Conservation (phyloP, 2,329 filamentous ascomycete genomes). For the Anisogramma anomala region DNA sequence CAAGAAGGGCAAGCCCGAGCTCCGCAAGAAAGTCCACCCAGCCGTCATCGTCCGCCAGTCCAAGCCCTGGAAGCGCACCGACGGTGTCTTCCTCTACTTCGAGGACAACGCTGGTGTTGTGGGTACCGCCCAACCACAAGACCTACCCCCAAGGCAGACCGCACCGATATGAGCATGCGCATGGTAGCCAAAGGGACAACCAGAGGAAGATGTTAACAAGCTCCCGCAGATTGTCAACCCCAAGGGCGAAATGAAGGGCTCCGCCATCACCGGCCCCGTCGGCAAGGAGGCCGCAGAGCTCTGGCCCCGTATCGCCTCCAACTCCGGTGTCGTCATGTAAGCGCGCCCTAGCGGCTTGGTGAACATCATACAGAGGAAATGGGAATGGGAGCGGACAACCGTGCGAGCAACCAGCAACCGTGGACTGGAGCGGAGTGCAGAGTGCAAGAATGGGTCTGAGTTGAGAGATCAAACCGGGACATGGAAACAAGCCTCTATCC, state of each 20-base stretch:
- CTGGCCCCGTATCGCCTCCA: constrained; percentile 99
- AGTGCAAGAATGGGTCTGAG: constrained; percentile 18
- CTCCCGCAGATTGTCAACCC: constrained; percentile 84
- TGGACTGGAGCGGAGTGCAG: constrained; percentile 13
- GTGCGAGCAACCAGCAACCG: constrained; percentile 13
- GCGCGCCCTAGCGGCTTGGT: constrained; percentile 24
- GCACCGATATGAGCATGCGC: too few relatives aligned
- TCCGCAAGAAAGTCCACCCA: constrained; percentile 99
- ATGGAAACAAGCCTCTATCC: constrained; percentile 4
- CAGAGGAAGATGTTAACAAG: constrained; percentile 31
- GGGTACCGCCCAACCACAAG: constrained; percentile 33
- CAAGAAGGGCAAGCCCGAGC: constrained; percentile 99
- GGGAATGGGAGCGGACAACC: constrained; percentile 10
- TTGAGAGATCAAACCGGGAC: neutral
- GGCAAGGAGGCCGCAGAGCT: constrained; percentile 99
- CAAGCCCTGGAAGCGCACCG: constrained; percentile 98
- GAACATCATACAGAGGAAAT: neutral
- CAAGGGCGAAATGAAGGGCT: constrained; percentile 99
- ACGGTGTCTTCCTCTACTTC: constrained; percentile 99
- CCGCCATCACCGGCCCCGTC: constrained; percentile 93
- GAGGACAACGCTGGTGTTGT: constrained; percentile 99
- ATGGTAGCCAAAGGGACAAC: too few relatives aligned
- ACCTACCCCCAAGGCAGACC: neutral
- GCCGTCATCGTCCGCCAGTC: constrained; percentile 97
- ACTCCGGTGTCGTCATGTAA: constrained; percentile 99